Base-by-base conservation (phyloP, 345 rosid genomes). In the Populus davidiana region DNA sequence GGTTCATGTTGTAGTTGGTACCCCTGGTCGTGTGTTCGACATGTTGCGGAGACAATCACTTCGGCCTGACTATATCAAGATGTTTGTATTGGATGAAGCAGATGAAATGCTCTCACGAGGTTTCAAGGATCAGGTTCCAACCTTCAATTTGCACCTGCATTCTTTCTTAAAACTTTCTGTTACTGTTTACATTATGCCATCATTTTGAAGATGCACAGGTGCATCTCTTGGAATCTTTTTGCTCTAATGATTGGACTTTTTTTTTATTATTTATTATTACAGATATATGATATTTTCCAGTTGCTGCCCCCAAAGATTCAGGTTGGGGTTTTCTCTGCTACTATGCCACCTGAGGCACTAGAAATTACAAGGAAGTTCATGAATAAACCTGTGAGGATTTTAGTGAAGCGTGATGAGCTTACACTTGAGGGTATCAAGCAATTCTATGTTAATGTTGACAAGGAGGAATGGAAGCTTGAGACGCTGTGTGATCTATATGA, bases 401-500 rank as follows among this genome's bases (percentile, higher is more conserved):
- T 94, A 77, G 97, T 92, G 35, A 94, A 92, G 86, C 90, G 94
- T n/a, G 98, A 93, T 50, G 95, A 92, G 83, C 92, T 93, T 52
- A 92, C 97, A 56, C 94, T 94, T 0, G 98, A 94, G 85, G 98
- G 98, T 88, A 91, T 93, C 85, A 91, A 90, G 76, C 97, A 93
- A 79, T 93, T 91, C 43, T 65, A 91, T 62, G 94, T 93, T 68
- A 88, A 90, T 67, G 94, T 93, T 1, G 98, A 89, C 1, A 93
- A 85, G 77, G 98, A 93, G 84, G 96, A 93, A 11, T 91, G 96
- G 98, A 93, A 93, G 79, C 89, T 93, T 0, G 98, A 93, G 74
- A 91, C 96, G 0, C 88, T 91, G 0, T 93, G 98, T 12, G 94
- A 93, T 77, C 92, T 93, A 21, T 93, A 91, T 29, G 94, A 93